phyloP scores from a whole-genome alignment of 495 filamentous ascomycete species.

The Penicillium canariense region DNA sequence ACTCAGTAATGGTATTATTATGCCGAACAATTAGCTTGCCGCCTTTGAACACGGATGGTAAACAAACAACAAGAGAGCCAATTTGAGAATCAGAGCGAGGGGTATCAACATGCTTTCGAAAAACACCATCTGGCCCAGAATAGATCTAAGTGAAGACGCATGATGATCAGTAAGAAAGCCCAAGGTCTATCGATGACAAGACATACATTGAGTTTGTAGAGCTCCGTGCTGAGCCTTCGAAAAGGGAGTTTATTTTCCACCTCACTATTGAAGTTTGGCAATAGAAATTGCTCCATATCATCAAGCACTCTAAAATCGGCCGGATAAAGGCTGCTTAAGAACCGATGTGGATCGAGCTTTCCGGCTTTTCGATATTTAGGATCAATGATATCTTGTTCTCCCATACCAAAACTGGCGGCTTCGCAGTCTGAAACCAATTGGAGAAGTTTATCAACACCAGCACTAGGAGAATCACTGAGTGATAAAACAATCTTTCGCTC shows the following conservation, averaged over 20 bases:
- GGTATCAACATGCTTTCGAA: constrained; percentile 56
- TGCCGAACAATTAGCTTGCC: constrained; percentile 26
- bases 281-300: constrained; percentile 43
- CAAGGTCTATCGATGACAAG: neutral
- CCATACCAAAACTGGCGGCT: constrained; percentile 49
- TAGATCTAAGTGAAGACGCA: constrained; percentile 34
- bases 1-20: constrained; percentile 25
- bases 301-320: constrained; percentile 53
- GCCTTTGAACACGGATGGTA: constrained; percentile 48
- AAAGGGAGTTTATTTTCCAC: constrained; percentile 5
- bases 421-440: constrained; percentile 35
- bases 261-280: constrained; percentile 34
- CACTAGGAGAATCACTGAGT: neutral
- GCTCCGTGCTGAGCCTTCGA: constrained; percentile 38
- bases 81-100: constrained; percentile 48
- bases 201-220: constrained; percentile 58
- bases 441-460: neutral
- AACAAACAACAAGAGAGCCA: constrained; percentile 54
- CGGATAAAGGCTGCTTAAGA: constrained; percentile 50
- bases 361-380: constrained; percentile 49
- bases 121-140: constrained; percentile 49
- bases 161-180: neutral
- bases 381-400: constrained; percentile 45
- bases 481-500: constrained; percentile 10
- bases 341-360: constrained; percentile 44